Base-by-base conservation (phyloP, 331 rosid genomes). In the Erythrophleum ivorense region DNA sequence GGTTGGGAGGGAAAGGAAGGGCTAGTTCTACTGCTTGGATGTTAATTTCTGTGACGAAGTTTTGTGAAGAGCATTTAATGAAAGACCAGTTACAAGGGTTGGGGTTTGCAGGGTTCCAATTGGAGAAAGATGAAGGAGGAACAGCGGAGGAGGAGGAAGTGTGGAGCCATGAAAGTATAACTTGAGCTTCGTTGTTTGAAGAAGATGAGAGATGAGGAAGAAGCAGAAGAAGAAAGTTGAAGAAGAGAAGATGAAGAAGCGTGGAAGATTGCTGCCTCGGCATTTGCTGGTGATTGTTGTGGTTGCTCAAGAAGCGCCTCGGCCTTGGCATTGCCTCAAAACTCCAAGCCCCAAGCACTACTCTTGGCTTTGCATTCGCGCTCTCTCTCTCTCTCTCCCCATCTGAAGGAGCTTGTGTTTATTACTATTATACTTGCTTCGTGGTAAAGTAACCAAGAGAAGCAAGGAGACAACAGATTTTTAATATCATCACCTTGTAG, bases 291-390 rank as follows among this genome's bases (percentile, higher is more conserved):
- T 70, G 84, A 78, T 70, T 83, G 84, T 73, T 85, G 86, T 87
- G 79, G 88, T 83, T 73, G 88, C 73, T 84, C 78, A 81, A 88
- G 87, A 78, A 21, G 48, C 38, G 86, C 85, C 85, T 87, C 85
- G 78, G 86, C 91, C 86, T 86, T 79, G 88, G 88, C 89, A 89
- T 88, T 92, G 90, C 94, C 94, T 90, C 91, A 88, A 91, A 91
- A 90, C 90, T 48, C 73, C 52, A 41, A 91, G 85, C 92, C 92
- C 80, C 70, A 85, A 86, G 86, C 86, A 74, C 77, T 75, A 75
- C 75, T 83, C 82, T 81, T 82, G 90, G 86, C 86, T 88, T 82
- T 91, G 87, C 97, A 87, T 88, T 85, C 88, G 86, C 86, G 84
- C 81, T 84, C 87, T 76, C 86, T 80, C 80, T n/a, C 63, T 83